Evolutionary conservation across 1,284 basidiomycete genomes (phyloP).

Genomic region (Microbotryum intermedium): DNA sequence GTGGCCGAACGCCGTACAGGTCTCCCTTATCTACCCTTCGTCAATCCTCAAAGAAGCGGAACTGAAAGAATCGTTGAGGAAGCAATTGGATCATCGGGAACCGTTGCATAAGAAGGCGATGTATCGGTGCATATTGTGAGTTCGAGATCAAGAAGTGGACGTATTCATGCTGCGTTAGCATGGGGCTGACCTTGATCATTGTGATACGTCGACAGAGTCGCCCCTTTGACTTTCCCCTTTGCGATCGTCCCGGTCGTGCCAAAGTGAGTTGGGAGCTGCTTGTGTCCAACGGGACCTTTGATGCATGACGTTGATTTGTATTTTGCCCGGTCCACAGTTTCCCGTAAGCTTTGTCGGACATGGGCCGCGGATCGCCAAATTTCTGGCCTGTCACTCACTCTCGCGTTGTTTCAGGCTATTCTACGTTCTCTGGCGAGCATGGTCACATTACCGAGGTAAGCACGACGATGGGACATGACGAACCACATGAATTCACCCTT

Average conservation of each 20-base stretch:
- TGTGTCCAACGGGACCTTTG: background rate
- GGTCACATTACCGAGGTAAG: slow-evolving; percentile 43
- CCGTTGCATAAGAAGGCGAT: slow-evolving; percentile 29
- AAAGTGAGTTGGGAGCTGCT: slow-evolving; percentile 37
- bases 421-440: slow-evolving; percentile 46
- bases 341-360: slow-evolving; percentile 1
- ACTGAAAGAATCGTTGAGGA: slow-evolving; percentile 15
- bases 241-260: slow-evolving; percentile 45
- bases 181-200: background rate
- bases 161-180: background rate
- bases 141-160: background rate
- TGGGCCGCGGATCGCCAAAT: too few species aligned
- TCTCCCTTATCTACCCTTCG: slow-evolving; percentile 29
- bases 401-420: slow-evolving; percentile 38
- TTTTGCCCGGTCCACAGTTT: slow-evolving; percentile 4
- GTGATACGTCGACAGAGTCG: background rate
- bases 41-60: slow-evolving; percentile 11
- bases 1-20: slow-evolving; percentile 5
- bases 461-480: slow-evolving; percentile 5
- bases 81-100: slow-evolving; percentile 28
- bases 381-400: slow-evolving; percentile 13
- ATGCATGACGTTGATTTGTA: background rate
- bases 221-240: slow-evolving; percentile 38
- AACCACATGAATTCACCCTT: too few species aligned
- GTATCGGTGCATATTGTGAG: slow-evolving; percentile 29